Conservation (phyloP, 2,329 filamentous ascomycete genomes). For the Xylaria hypoxylon region DNA sequence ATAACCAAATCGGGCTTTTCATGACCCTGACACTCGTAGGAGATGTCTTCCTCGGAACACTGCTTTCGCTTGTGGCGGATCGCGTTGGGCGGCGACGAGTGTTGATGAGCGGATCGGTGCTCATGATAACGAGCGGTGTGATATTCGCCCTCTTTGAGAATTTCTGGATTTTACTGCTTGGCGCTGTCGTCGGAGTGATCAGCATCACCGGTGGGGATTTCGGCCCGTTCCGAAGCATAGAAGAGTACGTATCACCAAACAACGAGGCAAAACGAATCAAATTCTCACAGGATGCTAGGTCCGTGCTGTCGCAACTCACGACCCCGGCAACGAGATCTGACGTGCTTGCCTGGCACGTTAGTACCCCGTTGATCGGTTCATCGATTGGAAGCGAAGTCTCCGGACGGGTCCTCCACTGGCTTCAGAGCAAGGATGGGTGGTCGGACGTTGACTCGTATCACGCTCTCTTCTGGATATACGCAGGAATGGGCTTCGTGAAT, state of each 20-base stretch:
- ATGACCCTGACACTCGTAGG: constrained; percentile 73
- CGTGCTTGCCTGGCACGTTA: constrained; percentile 76
- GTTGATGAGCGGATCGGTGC: constrained; percentile 61
- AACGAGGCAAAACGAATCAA: neutral
- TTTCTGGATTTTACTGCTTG: constrained; percentile 69
- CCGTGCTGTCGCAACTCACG: constrained; percentile 71
- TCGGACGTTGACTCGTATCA: constrained; percentile 65
- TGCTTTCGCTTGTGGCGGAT: constrained; percentile 70
- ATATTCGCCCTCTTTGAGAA: constrained; percentile 66
- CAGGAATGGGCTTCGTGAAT: constrained; percentile 65
- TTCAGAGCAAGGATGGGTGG: constrained; percentile 61
- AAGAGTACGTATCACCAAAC: constrained; percentile 59
- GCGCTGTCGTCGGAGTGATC: constrained; percentile 71
- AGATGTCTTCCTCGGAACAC: constrained; percentile 69
- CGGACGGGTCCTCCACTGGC: constrained; percentile 62
- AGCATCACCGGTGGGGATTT: constrained; percentile 73
- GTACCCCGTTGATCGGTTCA: constrained; percentile 65
- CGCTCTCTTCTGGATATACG: constrained; percentile 68
- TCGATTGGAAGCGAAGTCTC: constrained; percentile 64
- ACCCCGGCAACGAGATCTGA: constrained; percentile 65
- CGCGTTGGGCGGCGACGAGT: constrained; percentile 67
- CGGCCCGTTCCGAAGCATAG: constrained; percentile 74
- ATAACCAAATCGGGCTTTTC: constrained; percentile 71
- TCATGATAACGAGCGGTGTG: constrained; percentile 69
- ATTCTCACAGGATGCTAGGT: constrained; percentile 47